Conservation (phyloP, 2,329 filamentous ascomycete genomes). For the Hypoxylon sp. region DNA sequence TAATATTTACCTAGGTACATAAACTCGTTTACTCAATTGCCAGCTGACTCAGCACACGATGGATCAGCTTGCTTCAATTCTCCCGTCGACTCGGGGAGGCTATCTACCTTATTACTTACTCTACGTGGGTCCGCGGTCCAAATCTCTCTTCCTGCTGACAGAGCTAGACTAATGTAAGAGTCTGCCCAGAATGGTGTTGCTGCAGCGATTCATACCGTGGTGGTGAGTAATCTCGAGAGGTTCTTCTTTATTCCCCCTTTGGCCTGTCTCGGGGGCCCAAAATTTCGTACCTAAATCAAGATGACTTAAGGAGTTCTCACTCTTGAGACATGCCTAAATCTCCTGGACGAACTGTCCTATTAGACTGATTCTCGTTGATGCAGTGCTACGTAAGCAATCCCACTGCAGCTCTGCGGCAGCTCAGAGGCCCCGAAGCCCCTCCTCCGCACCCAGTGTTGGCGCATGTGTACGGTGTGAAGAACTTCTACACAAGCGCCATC, state of each 20-base stretch:
- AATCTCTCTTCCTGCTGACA: slow-evolving; percentile 1
- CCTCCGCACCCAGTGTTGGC: slow-evolving; percentile 49
- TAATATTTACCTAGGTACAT: not conserved
- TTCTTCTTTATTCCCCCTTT: too few relatives aligned
- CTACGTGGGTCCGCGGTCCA: slow-evolving; percentile 41
- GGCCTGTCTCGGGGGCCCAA: too few relatives aligned
- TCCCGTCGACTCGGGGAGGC: slow-evolving; percentile 41
- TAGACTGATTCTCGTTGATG: too few relatives aligned
- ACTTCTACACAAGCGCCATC: slow-evolving; percentile 54
- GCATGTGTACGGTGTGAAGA: slow-evolving; percentile 55
- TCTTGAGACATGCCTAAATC: too few relatives aligned
- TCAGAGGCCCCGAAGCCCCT: slow-evolving; percentile 51
- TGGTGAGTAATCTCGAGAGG: too few relatives aligned
- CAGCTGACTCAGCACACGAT: slow-evolving; percentile 1
- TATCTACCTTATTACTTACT: slow-evolving; percentile 52
- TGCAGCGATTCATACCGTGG: slow-evolving; percentile 47
- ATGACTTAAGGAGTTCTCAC: too few relatives aligned
- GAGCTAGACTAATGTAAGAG: slow-evolving; percentile 17
- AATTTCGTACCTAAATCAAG: too few relatives aligned
- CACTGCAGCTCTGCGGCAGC: slow-evolving; percentile 40
- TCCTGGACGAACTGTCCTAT: too few relatives aligned
- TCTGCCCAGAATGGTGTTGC: slow-evolving; percentile 40
- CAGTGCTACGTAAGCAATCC: slow-evolving; percentile 49
- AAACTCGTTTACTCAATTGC: not conserved
- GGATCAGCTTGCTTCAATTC: slow-evolving; percentile 20